These are phyloP conservation scores for Phoma sp. DNA, from an alignment of 2,329 filamentous ascomycete genomes.

Conservation along the genomic window DNA sequence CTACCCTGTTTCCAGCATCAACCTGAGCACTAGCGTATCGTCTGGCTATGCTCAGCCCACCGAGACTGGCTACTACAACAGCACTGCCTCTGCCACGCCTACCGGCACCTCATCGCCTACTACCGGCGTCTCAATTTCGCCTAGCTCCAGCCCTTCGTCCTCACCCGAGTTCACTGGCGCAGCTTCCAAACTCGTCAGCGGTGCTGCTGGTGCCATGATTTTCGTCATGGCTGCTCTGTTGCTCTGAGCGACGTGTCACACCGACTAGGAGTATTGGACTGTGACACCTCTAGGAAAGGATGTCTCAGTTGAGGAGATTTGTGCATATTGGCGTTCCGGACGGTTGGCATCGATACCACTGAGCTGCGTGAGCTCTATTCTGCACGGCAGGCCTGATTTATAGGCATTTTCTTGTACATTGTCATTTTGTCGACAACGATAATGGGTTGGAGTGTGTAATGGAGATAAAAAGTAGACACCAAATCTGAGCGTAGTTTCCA, in stretches of 20 bases:
- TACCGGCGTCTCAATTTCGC: slow-evolving; percentile 20
- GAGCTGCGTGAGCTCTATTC: slow-evolving; percentile 5
- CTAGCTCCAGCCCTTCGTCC: slow-evolving; percentile 21
- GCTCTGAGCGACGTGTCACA: slow-evolving; percentile 26
- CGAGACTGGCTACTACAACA: slow-evolving; percentile 22
- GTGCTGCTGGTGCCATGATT: slow-evolving; percentile 31
- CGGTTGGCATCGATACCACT: slow-evolving; percentile 28
- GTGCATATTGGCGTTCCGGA: slow-evolving; percentile 25
- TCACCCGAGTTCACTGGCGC: slow-evolving; percentile 28
- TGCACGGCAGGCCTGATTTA: slow-evolving; percentile 3
- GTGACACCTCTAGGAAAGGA: neutral
- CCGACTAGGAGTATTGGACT: neutral
- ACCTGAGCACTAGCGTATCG: slow-evolving; percentile 18
- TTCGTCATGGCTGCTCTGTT: slow-evolving; percentile 31
- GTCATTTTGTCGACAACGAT: slow-evolving; percentile 3
- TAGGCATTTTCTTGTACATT: slow-evolving; percentile 24
- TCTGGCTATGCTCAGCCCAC: slow-evolving; percentile 23
- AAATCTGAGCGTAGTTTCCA: neutral
- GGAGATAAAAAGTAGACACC: slow-evolving; percentile 4
- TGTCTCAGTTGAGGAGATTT: neutral
- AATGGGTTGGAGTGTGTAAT: slow-evolving; percentile 2
- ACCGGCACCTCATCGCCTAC: slow-evolving; percentile 13
- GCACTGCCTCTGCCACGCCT: slow-evolving; percentile 5
- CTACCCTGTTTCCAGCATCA: slow-evolving; percentile 16
- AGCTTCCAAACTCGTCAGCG: slow-evolving; percentile 27